phyloP scores from a whole-genome alignment of 495 filamentous ascomycete genomes.

The Trichoderma virens region DNA sequence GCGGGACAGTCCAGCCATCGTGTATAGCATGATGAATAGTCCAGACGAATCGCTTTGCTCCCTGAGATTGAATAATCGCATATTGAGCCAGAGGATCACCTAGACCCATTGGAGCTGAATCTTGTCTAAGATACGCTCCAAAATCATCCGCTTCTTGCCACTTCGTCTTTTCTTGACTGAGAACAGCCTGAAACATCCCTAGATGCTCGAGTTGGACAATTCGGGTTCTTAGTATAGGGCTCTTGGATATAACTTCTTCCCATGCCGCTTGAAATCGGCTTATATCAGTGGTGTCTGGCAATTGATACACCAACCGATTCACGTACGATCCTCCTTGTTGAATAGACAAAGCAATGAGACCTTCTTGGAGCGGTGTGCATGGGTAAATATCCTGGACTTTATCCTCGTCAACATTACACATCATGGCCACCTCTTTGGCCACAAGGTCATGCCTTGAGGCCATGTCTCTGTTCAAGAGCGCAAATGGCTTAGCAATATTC shows the following conservation, averaged over 20 bases:
- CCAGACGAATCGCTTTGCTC: constrained; percentile 43
- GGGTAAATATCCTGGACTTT: constrained; percentile 48
- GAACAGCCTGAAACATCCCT: constrained; percentile 46
- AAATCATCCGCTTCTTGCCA: no score
- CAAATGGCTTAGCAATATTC: no score
- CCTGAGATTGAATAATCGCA: neutral
- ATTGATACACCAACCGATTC: constrained; percentile 33
- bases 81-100: constrained; percentile 7
- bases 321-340: constrained; percentile 42
- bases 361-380: constrained; percentile 42
- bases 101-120: no score
- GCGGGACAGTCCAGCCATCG: no score
- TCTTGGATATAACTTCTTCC: constrained; percentile 33
- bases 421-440: no score
- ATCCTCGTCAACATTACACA: constrained; percentile 30
- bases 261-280: constrained; percentile 43
- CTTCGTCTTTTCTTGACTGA: no score
- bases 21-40: constrained; percentile 58
- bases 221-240: constrained; percentile 46
- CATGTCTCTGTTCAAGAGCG: no score
- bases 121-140: no score
- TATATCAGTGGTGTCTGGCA: constrained; percentile 35
- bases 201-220: constrained; percentile 34
- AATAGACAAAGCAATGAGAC: constrained; percentile 25
- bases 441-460: no score